Percentiles rank a stretch among this genome's conserved stretches.
Evolutionary conservation across 371 early-diverging fungal genomes (phyloP).

Genomic region (Mortierella sp.): DNA sequence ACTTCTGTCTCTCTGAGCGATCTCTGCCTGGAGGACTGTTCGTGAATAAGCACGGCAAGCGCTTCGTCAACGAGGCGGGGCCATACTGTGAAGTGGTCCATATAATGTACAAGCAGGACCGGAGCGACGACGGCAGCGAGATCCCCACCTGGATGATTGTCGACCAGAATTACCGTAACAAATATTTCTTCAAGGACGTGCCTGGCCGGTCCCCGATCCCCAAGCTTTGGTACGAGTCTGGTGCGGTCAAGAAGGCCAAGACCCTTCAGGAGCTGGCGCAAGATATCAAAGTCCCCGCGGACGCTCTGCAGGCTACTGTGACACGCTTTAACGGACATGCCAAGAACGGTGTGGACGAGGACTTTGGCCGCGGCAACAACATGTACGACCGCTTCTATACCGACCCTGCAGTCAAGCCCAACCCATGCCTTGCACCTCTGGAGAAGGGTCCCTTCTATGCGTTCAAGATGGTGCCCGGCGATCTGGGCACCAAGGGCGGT

Average conservation of each 20-base stretch:
- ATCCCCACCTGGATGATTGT: conserved; percentile 16
- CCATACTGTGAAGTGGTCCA: conserved; percentile 14
- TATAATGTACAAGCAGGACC: conserved; percentile 15
- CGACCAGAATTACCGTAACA: conserved; percentile 15
- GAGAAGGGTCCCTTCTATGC: conserved; percentile 13
- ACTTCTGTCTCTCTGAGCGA: conserved; percentile 16
- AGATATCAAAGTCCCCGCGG: conserved; percentile 1
- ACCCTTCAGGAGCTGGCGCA: conserved; percentile 9
- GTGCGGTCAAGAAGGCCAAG: conserved; percentile 17
- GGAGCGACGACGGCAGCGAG: conserved; percentile 9
- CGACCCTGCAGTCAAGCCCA: conserved; percentile 13
- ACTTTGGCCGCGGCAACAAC: conserved; percentile 10
- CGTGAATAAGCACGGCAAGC: conserved; percentile 17
- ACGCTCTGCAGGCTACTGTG: conserved; percentile 6
- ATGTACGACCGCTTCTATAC: not conserved
- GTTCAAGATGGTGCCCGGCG: conserved; percentile 16
- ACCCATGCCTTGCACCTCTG: conserved; percentile 19
- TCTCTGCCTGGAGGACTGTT: conserved; percentile 15
- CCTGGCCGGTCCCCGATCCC: conserved; percentile 14
- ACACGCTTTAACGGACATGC: conserved; percentile 10
- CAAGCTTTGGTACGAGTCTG: conserved; percentile 16
- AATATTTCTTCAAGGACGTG: conserved; percentile 6
- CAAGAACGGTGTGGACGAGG: conserved; percentile 6
- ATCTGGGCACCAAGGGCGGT: conserved; percentile 17
- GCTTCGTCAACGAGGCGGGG: conserved; percentile 14